phyloP scores from a whole-genome alignment of 345 rosid genomes.

The Aquilaria sinensis region DNA sequence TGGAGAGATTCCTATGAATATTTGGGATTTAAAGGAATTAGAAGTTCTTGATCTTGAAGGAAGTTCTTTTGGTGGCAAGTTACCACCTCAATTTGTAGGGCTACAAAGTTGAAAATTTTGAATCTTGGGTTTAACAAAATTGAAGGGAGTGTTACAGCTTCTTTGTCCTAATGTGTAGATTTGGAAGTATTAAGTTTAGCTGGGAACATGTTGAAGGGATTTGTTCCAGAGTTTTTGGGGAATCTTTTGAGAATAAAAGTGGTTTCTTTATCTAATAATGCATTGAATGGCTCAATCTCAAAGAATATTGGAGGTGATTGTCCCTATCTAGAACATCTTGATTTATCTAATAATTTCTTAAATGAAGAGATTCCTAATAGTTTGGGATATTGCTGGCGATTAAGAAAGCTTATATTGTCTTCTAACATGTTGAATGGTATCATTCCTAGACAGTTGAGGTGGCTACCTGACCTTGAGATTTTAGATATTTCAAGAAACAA shows the following conservation, averaged over 20 bases:
- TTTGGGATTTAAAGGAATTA: conserved; percentile 31
- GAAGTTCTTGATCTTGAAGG: conserved; percentile 46
- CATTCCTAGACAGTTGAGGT: conserved; percentile 28
- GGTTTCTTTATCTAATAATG: conserved; percentile 25
- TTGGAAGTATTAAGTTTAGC: conserved; percentile 27
- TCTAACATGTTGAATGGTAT: conserved; percentile 26
- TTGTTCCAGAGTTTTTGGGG: conserved; percentile 24
- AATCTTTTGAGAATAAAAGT: conserved; percentile 13
- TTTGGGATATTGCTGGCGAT: conserved; percentile 23
- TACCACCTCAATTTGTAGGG: conserved; percentile 21
- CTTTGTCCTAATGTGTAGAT: conserved; percentile 6
- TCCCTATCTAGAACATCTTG: conserved; percentile 27
- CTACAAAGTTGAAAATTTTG: conserved; percentile 25
- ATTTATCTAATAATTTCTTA: conserved; percentile 26
- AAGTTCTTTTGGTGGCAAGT: conserved; percentile 21
- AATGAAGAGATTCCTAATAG: conserved; percentile 21
- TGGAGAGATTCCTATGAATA: conserved; percentile 38
- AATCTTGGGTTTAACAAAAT: conserved; percentile 30
- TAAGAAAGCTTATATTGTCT: conserved; percentile 24
- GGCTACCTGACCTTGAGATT: conserved; percentile 24
- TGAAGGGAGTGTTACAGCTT: conserved; percentile 19
- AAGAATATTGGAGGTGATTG: conserved; percentile 17
- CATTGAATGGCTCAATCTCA: conserved; percentile 23
- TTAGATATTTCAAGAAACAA: conserved; percentile 33
- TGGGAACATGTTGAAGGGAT: conserved; percentile 24